These are phyloP conservation scores for Cornus controversa DNA, from an alignment of 148 eudicot species.

Conservation along the genomic window DNA sequence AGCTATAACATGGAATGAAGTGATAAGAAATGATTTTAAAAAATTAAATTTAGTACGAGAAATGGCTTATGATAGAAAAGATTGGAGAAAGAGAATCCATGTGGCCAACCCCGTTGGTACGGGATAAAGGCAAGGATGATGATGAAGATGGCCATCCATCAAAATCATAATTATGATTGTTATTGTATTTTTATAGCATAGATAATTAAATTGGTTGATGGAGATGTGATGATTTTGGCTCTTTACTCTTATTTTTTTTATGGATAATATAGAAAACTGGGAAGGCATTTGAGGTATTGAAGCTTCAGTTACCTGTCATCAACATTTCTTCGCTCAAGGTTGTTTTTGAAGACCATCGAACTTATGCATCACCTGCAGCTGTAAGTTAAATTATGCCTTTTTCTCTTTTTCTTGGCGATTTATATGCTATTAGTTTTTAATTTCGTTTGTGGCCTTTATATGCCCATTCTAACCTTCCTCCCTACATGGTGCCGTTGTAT, in stretches of 20 bases:
- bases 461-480: not conserved
- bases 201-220: not conserved
- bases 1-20: too few species aligned
- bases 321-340: slow-evolving; percentile 66
- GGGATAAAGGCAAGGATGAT: too few species aligned
- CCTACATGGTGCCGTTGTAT: not conserved
- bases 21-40: too few species aligned
- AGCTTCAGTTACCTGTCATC: slow-evolving; percentile 85
- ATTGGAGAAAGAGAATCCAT: too few species aligned
- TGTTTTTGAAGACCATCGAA: slow-evolving; percentile 92
- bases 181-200: not conserved
- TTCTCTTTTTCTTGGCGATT: not conserved
- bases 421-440: not conserved
- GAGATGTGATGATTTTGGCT: not conserved
- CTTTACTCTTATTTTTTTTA: slow-evolving; percentile 12
- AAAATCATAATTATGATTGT: slow-evolving; percentile 1
- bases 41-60: too few species aligned
- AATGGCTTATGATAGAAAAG: too few species aligned
- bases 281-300: slow-evolving; percentile 71
- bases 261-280: slow-evolving; percentile 69
- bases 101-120: too few species aligned
- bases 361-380: slow-evolving; percentile 84
- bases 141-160: slow-evolving; percentile 12
- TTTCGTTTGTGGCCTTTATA: not conserved
- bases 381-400: slow-evolving; percentile 50